Conservation (phyloP, 2,329 filamentous ascomycete species). For the Aspergillus alliaceus region DNA sequence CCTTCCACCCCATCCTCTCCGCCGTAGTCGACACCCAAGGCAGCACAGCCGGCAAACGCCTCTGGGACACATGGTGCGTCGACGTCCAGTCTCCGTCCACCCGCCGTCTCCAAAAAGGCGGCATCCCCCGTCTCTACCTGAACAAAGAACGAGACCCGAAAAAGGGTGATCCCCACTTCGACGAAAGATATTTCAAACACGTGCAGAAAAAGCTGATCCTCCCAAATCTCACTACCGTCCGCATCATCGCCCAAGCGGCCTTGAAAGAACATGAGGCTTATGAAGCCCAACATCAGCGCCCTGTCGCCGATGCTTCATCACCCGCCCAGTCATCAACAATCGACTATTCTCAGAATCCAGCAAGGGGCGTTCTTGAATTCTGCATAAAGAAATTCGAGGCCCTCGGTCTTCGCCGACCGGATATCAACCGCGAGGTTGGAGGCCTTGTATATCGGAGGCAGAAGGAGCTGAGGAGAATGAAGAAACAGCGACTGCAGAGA, state of each 20-base stretch:
- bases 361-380: slow-evolving; percentile 30
- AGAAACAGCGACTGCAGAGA: not conserved
- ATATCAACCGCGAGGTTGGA: slow-evolving; percentile 36
- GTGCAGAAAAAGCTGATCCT: slow-evolving; percentile 28
- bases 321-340: not conserved
- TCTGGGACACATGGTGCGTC: slow-evolving; percentile 52
- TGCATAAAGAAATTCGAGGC: slow-evolving; percentile 33
- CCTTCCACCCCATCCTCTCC: slow-evolving; percentile 56
- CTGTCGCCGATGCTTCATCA: not conserved
- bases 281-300: not conserved
- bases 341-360: slow-evolving; percentile 11
- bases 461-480: slow-evolving; percentile 4
- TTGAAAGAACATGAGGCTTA: slow-evolving; percentile 25
- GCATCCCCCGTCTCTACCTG: slow-evolving; percentile 27
- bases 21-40: slow-evolving; percentile 55
- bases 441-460: slow-evolving; percentile 27
- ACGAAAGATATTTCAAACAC: slow-evolving; percentile 23
- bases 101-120: slow-evolving; percentile 26
- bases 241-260: slow-evolving; percentile 38
- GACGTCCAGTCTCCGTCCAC: slow-evolving; percentile 21
- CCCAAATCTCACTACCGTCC: slow-evolving; percentile 36
- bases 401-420: slow-evolving; percentile 26
- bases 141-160: slow-evolving; percentile 21
- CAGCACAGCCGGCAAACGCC: slow-evolving; percentile 45
- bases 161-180: slow-evolving; percentile 27